Conservation (phyloP, 345 rosid genomes). For the Aquilaria yunnanensis region DNA sequence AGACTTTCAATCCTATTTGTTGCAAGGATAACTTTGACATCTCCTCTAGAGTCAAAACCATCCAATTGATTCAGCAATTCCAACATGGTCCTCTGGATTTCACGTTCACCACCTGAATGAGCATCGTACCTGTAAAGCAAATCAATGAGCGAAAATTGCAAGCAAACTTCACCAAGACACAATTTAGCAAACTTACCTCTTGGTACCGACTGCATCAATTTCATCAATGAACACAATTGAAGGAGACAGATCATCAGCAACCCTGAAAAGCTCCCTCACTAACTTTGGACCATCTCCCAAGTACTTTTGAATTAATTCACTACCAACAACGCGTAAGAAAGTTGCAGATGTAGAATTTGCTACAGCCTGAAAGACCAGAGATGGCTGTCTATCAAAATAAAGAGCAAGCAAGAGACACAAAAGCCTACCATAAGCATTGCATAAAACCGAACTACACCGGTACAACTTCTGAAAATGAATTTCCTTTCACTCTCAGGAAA, state of each 20-base stretch:
- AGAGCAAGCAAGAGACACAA: no score
- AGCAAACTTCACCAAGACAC: background rate
- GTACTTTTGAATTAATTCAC: constrained; percentile 95
- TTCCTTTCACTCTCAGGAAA: no score
- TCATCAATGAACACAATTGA: constrained; percentile 96
- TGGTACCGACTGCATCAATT: constrained; percentile 96
- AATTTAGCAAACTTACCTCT: constrained; percentile 45
- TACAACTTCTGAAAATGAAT: no score
- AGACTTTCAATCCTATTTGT: constrained; percentile 94
- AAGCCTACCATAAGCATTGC: no score
- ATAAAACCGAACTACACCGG: no score
- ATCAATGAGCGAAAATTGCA: background rate
- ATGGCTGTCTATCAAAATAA: background rate
- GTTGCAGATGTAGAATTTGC: constrained; percentile 98
- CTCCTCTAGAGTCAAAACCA: constrained; percentile 98
- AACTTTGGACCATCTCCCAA: constrained; percentile 96
- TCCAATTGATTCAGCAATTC: constrained; percentile 91
- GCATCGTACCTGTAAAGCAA: constrained; percentile 64
- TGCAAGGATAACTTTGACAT: constrained; percentile 95
- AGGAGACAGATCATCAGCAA: constrained; percentile 93
- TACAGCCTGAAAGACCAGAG: constrained; percentile 58
- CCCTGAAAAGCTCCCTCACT: constrained; percentile 94
- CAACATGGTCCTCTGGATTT: constrained; percentile 98
- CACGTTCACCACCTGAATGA: constrained; percentile 96
- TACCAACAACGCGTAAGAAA: constrained; percentile 94